Evolutionary conservation across 2,329 filamentous ascomycete genomes (phyloP), one percentile per base, ranked within the genome.

Genomic region (Clarireedia hainanense): DNA sequence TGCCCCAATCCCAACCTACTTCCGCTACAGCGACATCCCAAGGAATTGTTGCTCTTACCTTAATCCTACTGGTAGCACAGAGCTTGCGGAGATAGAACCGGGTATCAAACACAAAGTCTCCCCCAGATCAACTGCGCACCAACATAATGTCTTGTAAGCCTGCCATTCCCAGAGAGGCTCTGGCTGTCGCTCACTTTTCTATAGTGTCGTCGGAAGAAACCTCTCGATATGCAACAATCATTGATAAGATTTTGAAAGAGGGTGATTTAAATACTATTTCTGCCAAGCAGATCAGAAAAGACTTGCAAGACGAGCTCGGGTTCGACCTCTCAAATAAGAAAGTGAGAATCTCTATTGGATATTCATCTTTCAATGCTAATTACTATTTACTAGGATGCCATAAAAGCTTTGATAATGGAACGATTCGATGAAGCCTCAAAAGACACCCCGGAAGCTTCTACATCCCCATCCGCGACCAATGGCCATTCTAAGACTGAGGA

Each of bases 331-430:
- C 64, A 7, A 60, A 69, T n/a, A 64, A 72, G 57, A 74, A 73
- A 66, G 71, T 70, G 47, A 47, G 52, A 17, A 7, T 39, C 40
- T 10, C 24, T n/a, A 17, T 45, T 40, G 17, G 24, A 17, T 36
- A 6, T 17, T 49, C 6, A 36, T 42, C 2, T 39, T 43, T 55
- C 24, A 50, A 56, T 51, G 50, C 51, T 55, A 49, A 61, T 26
- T 23, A 6, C 45, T 20, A 39, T 45, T 45, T 52, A 50, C 26
- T 53, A 83, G 79, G 69, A 72, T 60, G 71, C 72, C 6, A 73
- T 83, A 57, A 78, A 80, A 64, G 68, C 71, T 42, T 70, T 83
- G 42, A 82, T 83, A 52, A 74, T 76, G 69, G 73, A 78, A 62
- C 74, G 80, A 46, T 83, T 83, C 65, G 78, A 82, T 64, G 71